Base-by-base conservation (phyloP, 768 basidiomycete genomes). In the Lyophyllum shimeji region DNA sequence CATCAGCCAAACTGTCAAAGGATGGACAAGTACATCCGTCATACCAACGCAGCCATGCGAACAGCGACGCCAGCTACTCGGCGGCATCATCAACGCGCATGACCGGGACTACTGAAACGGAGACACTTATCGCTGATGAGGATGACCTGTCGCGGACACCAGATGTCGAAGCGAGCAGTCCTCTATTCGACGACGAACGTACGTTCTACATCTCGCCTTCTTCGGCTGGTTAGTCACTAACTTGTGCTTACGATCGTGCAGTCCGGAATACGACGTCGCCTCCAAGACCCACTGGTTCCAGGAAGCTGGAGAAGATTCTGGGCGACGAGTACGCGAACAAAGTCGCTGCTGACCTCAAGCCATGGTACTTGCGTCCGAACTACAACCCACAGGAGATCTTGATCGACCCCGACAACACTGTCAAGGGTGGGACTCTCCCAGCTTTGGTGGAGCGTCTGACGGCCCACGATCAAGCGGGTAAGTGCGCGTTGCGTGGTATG, bases 361-460 rank as follows among this genome's bases (percentile, higher is more conserved):
- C 96, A 2, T 93, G 90, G 91, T 98, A 91, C 71, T 79, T 99
- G 46, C 84, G 84, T 6, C 84, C 89, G 12, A 90, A 90, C 61
- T 93, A 92, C 68, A 82, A 78, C 53, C 83, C 85, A 42, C 79
- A 80, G 8, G 95, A 98, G 56, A 89, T 98, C 60, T 71, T 90
- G 46, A 87, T 96, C 62, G 91, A 94, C 60, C 82, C 87, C 7
- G 93, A 97, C 65, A 87, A 89, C 23, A 79, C 82, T 45, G 87
- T 98, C 52, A 83, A 88, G 42, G 97, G 90, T 25, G 97, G 95
- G 3, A 94, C 95, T 0, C 79, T 95, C 1, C 74, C 82, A 18
- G 93, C 94, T 2, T 75, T 98, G 11, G 87, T 98, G 1, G 94
- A 95, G 66, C 85, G 92, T 9, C 74, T 98, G 49, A 98, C 97